Evolutionary conservation across 2,329 filamentous ascomycete genomes (phyloP).

Genomic region (Colletotrichum plurivorum): DNA sequence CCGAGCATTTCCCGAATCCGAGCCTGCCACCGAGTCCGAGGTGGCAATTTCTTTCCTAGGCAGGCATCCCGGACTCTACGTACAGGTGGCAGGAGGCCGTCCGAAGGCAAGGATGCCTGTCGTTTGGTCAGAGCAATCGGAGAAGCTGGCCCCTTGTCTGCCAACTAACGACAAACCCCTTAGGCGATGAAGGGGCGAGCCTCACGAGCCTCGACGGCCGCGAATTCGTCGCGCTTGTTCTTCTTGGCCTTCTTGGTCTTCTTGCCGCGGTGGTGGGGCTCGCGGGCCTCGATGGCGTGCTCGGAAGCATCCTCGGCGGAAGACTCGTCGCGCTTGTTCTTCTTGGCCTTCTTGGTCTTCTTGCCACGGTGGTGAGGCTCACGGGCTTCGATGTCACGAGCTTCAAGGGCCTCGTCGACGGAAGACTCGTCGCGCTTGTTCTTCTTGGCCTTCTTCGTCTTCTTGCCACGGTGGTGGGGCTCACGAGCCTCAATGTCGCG

Average conservation of each 20-base stretch:
- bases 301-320: neutral
- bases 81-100: conserved; percentile 12
- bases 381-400: conserved; percentile 36
- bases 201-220: conserved; percentile 8
- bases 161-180: conserved; percentile 11
- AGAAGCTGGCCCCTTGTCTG: conserved; percentile 23
- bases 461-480: conserved; percentile 40
- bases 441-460: conserved; percentile 37
- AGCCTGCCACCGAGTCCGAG: conserved; percentile 23
- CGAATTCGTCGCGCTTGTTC: conserved; percentile 8
- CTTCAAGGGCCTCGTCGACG: conserved; percentile 14
- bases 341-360: conserved; percentile 33
- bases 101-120: conserved; percentile 13
- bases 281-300: conserved; percentile 34
- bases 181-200: conserved; percentile 31
- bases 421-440: conserved; percentile 16
- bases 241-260: conserved; percentile 32
- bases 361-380: conserved; percentile 41
- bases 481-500: conserved; percentile 42
- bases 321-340: conserved; percentile 8
- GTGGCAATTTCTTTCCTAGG: conserved; percentile 15
- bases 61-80: conserved; percentile 15
- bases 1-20: conserved; percentile 15
- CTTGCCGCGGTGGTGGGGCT: conserved; percentile 41
- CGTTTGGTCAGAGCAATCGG: conserved; percentile 16